Percentiles rank a stretch among this genome's conserved stretches.
phyloP scores from a whole-genome alignment of 345 rosid species.

The Draba incana region DNA sequence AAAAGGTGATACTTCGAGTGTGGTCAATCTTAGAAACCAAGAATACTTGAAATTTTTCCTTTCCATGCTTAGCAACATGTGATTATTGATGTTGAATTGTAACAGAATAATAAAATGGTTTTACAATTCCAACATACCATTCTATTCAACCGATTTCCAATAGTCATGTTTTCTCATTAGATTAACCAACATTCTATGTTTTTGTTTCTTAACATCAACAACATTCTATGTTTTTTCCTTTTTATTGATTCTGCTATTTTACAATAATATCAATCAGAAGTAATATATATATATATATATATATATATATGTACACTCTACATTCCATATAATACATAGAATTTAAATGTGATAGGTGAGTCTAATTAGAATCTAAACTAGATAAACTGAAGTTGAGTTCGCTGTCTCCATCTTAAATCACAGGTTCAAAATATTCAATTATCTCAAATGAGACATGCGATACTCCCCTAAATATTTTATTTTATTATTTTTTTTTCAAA shows the following conservation, averaged over 20 bases:
- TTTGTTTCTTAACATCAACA: too few species aligned
- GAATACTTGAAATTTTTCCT: neutral
- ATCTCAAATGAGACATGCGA: too few species aligned
- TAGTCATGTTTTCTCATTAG: too few species aligned
- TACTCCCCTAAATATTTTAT: neutral
- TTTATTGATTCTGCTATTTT: too few species aligned
- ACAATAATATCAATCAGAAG: neutral
- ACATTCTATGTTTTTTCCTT: too few species aligned
- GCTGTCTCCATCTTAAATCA: neutral
- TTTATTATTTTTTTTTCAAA: neutral
- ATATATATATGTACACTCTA: neutral
- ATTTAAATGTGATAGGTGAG: neutral
- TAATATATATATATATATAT: neutral
- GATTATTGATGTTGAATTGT: neutral
- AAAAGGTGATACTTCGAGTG: conserved; percentile 4
- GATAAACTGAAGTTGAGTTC: conserved; percentile 1
- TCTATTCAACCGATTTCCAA: too few species aligned
- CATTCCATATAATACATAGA: neutral
- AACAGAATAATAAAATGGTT: too few species aligned
- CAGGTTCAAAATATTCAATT: too few species aligned
- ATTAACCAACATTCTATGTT: too few species aligned
- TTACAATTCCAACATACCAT: too few species aligned
- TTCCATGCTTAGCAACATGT: conserved; percentile 1
- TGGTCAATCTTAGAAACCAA: neutral
- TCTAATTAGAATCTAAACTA: neutral